Percentiles rank a stretch among this genome's conserved stretches.
phyloP scores from a whole-genome alignment of 2,329 filamentous ascomycete species.

The Oidium heveae region DNA sequence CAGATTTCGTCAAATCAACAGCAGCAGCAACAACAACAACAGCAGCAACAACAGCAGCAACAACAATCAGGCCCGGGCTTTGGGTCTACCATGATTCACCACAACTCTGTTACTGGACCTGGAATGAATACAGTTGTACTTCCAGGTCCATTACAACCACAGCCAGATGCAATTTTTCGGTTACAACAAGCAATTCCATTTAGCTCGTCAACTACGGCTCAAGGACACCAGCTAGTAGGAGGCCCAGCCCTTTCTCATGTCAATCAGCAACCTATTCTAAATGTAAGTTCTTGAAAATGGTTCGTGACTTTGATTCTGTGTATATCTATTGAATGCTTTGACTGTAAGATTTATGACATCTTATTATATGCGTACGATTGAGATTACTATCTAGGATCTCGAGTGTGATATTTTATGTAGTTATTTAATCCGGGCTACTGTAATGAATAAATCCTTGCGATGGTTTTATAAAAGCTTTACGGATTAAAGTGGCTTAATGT shows the following conservation, averaged over 20 bases:
- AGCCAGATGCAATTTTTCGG: conserved; percentile 23
- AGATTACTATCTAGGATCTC: too few species aligned
- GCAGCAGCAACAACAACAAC: conserved; percentile 21
- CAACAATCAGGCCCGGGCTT: conserved; percentile 38
- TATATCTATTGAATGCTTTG: too few species aligned
- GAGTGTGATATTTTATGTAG: too few species aligned
- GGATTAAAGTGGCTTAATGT: too few species aligned
- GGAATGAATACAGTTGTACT: conserved; percentile 40
- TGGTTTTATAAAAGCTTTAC: too few species aligned
- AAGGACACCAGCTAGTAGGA: conserved; percentile 13
- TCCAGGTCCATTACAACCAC: conserved; percentile 28
- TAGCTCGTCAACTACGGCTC: conserved; percentile 16
- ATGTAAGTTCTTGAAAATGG: conserved; percentile 21
- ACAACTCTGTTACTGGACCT: conserved; percentile 28
- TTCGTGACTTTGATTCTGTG: too few species aligned
- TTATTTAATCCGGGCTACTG: too few species aligned
- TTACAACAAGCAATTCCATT: conserved; percentile 36
- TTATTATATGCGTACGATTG: too few species aligned
- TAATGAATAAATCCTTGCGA: too few species aligned
- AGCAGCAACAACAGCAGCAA: conserved; percentile 18
- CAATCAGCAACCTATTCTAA: conserved; percentile 59
- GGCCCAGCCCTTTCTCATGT: conserved; percentile 36
- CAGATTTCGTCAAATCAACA: conserved; percentile 16
- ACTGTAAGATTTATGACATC: too few species aligned
- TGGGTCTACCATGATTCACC: conserved; percentile 19